Percentiles rank a stretch among this genome's conserved stretches.
These are phyloP conservation scores for Rhizophagus sp. DNA, from an alignment of 192 early-diverging fungal genomes.

Conservation along the genomic window DNA sequence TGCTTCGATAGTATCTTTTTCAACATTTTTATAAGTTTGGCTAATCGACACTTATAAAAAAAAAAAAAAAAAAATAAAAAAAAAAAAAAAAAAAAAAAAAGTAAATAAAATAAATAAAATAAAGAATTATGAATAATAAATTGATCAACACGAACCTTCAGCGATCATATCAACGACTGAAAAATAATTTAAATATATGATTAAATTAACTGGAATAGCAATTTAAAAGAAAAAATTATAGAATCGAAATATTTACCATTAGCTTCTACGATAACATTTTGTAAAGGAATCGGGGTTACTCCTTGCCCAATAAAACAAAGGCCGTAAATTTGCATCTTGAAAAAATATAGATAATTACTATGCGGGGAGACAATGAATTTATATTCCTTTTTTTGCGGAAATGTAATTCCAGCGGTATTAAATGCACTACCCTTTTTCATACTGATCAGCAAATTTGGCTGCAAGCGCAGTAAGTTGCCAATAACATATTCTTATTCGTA, in stretches of 20 bases:
- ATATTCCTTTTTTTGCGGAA: too few species aligned
- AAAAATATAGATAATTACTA: background rate
- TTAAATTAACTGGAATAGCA: background rate
- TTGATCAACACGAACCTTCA: constrained; percentile 10
- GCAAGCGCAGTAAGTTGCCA: too few species aligned
- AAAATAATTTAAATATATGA: background rate
- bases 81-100: too few species aligned
- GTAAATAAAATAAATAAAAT: background rate
- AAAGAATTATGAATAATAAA: background rate
- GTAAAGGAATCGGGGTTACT: constrained; percentile 14
- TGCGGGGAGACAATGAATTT: too few species aligned
- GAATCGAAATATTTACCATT: constrained; percentile 3
- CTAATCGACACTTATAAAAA: constrained; percentile 3
- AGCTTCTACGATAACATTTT: constrained; percentile 20
- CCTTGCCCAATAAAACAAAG: background rate
- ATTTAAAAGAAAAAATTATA: background rate
- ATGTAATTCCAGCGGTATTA: too few species aligned
- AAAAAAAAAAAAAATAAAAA: background rate
- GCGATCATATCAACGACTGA: constrained; percentile 32
- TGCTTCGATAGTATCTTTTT: constrained; percentile 23
- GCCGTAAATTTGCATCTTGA: background rate
- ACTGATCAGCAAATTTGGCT: too few species aligned
- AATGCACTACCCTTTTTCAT: too few species aligned
- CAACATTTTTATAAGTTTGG: constrained; percentile 24
- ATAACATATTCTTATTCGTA: too few species aligned